Evolutionary conservation across 2,329 filamentous ascomycete genomes (phyloP), one percentile per base, ranked within the genome.

Genomic region (Tolypocladium album): DNA sequence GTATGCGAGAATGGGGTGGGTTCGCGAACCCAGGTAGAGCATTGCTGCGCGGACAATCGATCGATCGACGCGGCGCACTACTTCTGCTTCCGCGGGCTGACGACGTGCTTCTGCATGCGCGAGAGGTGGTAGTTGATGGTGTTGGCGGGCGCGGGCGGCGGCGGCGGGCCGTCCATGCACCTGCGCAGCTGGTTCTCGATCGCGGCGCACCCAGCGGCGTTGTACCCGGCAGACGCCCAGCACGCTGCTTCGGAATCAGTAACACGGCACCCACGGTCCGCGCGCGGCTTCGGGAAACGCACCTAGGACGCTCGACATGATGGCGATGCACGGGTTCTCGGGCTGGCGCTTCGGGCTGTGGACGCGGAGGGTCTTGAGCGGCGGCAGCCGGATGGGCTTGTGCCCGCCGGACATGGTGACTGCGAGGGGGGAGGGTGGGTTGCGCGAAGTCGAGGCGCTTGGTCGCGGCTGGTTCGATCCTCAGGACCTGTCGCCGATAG

Each of bases 51-150:
- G 12, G 4, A 6, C 11, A 5, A 31, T 20, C 38, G 34, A 31
- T 20, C 38, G 34, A 50, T 42, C 34, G 50, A 52, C 11, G 11
- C 61, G 24, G 47, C 53, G 36, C 59, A 22, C 67, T 66, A 75
- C 61, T 71, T 73, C 59, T 70, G 68, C 68, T 72, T 76, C 64
- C 64, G 63, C 56, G 68, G 70, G 58, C 68, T 76, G n/a, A 74
- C 92, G 84, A 82, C 86, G 78, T 65, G 86, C 82, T 69, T 88
- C 82, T 76, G 87, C 83, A 79, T 95, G 79, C 94, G 85, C 65
- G 84, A 83, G 52, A 97, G 79, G 73, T 97, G 92, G 80, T 92
- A 92, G 77, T 97, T 97, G 83, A 97, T 92, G 73, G 86, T 93
- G 78, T 87, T 90, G 71, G 84, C 83, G 39, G 72, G 69, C 58